phyloP scores from a whole-genome alignment of 192 early-diverging fungal species.

The Funneliformis geosporum region DNA sequence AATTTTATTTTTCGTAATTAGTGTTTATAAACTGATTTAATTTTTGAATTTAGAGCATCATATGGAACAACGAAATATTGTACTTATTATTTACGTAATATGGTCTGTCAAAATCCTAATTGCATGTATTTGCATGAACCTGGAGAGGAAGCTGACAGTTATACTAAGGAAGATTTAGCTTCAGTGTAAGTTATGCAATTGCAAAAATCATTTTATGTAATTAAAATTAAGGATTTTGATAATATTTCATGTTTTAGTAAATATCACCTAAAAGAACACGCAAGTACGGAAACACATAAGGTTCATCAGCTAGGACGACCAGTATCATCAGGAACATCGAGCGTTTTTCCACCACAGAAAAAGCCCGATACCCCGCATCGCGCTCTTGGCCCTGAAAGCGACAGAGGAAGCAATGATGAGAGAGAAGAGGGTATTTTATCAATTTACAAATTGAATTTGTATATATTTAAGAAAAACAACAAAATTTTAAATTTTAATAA shows the following conservation, averaged over 20 bases:
- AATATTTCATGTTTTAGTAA: slow-evolving; percentile 28
- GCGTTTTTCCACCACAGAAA: slow-evolving; percentile 30
- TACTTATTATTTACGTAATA: slow-evolving; percentile 89
- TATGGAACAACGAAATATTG: slow-evolving; percentile 99
- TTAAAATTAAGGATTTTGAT: neutral
- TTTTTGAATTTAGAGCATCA: slow-evolving; percentile 65
- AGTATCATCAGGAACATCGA: slow-evolving; percentile 31
- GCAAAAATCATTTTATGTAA: neutral
- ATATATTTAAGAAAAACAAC: slow-evolving; percentile 6
- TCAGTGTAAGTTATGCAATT: slow-evolving; percentile 51
- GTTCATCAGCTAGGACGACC: slow-evolving; percentile 32
- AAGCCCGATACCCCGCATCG: slow-evolving; percentile 31
- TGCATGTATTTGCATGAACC: slow-evolving; percentile 97
- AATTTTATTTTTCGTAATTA: no score
- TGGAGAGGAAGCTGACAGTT: slow-evolving; percentile 90
- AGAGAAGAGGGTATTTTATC: slow-evolving; percentile 39
- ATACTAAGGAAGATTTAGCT: slow-evolving; percentile 86
- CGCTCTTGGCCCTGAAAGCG: slow-evolving; percentile 21
- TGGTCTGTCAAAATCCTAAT: slow-evolving; percentile 87
- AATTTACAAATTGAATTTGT: neutral
- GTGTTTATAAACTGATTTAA: neutral
- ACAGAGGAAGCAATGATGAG: slow-evolving; percentile 36
- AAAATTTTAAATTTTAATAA: no score
- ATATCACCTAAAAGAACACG: slow-evolving; percentile 38
- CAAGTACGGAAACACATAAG: slow-evolving; percentile 30